Percentiles rank a stretch among this genome's conserved stretches.
phyloP scores from a whole-genome alignment of 2,329 filamentous ascomycete species.

The Coleophoma crateriformis region DNA sequence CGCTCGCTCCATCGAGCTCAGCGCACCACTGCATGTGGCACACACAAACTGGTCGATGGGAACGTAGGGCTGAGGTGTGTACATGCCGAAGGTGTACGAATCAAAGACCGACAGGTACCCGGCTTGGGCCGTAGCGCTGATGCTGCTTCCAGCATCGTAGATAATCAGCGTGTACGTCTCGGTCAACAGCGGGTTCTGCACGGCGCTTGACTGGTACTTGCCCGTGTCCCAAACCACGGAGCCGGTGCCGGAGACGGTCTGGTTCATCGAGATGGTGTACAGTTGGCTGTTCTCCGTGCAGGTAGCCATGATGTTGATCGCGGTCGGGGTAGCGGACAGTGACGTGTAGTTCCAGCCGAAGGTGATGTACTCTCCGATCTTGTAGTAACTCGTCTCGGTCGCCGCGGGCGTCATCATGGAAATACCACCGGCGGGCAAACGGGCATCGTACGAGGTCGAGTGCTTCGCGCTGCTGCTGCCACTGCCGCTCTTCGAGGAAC shows the following conservation, averaged over 20 bases:
- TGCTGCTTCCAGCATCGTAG: slow-evolving; percentile 48
- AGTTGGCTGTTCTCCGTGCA: slow-evolving; percentile 46
- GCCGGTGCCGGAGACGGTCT: slow-evolving; percentile 47
- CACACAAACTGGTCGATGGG: slow-evolving; percentile 48
- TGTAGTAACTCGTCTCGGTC: slow-evolving; percentile 40
- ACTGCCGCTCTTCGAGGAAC: neutral
- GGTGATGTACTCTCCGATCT: slow-evolving; percentile 53
- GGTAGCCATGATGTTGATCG: slow-evolving; percentile 53
- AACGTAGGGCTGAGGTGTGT: slow-evolving; percentile 45
- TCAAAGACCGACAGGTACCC: slow-evolving; percentile 49
- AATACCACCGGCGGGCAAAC: slow-evolving; percentile 44
- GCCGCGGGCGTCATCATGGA: slow-evolving; percentile 46
- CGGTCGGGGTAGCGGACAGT: slow-evolving; percentile 50
- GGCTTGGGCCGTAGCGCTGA: slow-evolving; percentile 43
- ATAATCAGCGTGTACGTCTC: slow-evolving; percentile 57
- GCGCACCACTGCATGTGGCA: slow-evolving; percentile 48
- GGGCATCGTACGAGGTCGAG: slow-evolving; percentile 32
- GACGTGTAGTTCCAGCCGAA: slow-evolving; percentile 64
- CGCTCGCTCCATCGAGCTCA: slow-evolving; percentile 39
- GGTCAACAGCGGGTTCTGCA: slow-evolving; percentile 38
- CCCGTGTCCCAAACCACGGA: slow-evolving; percentile 55
- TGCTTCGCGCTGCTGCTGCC: slow-evolving; percentile 1
- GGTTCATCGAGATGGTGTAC: slow-evolving; percentile 59
- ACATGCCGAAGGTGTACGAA: slow-evolving; percentile 52
- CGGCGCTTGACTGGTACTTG: slow-evolving; percentile 38